Conservation (phyloP, 148 eudicot species). For the Rhododendron molle region DNA sequence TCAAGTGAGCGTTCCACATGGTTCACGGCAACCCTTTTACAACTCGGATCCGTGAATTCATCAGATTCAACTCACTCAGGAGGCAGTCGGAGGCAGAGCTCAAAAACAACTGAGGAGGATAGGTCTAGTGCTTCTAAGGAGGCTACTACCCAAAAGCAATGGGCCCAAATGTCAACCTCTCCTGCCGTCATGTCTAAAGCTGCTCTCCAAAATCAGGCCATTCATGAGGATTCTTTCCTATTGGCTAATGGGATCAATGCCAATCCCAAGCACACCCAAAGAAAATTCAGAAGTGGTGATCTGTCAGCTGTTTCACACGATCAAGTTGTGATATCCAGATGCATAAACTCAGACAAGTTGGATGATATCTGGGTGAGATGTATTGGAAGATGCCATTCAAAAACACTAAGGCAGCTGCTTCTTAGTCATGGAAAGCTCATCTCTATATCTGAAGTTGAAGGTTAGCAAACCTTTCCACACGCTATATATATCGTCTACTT, state of each 20-base stretch:
- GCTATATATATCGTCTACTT: constrained; percentile 1
- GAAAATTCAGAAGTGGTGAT: constrained; percentile 33
- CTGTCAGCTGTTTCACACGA: constrained; percentile 28
- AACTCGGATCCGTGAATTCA: constrained; percentile 80
- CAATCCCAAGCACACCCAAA: constrained; percentile 40
- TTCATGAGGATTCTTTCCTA: constrained; percentile 29
- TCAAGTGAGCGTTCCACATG: constrained; percentile 94
- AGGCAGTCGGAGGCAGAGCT: constrained; percentile 81
- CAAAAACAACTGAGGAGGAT: constrained; percentile 76
- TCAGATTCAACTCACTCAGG: constrained; percentile 74
- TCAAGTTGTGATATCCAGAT: constrained; percentile 29
- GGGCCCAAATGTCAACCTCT: constrained; percentile 37
- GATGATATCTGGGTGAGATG: constrained; percentile 76
- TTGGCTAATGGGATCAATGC: constrained; percentile 26
- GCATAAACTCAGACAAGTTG: constrained; percentile 46
- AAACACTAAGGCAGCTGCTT: constrained; percentile 75
- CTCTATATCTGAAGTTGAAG: constrained; percentile 76
- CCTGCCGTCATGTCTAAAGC: constrained; percentile 36
- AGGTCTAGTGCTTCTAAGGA: constrained; percentile 59
- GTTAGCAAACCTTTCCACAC: constrained; percentile 30
- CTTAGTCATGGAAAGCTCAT: constrained; percentile 71
- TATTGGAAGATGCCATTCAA: constrained; percentile 85
- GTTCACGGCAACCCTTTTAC: constrained; percentile 96
- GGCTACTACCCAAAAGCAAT: constrained; percentile 37
- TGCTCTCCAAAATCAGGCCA: constrained; percentile 23